Conservation (phyloP, 495 filamentous ascomycete genomes). For the Margaritispora aquatica region DNA sequence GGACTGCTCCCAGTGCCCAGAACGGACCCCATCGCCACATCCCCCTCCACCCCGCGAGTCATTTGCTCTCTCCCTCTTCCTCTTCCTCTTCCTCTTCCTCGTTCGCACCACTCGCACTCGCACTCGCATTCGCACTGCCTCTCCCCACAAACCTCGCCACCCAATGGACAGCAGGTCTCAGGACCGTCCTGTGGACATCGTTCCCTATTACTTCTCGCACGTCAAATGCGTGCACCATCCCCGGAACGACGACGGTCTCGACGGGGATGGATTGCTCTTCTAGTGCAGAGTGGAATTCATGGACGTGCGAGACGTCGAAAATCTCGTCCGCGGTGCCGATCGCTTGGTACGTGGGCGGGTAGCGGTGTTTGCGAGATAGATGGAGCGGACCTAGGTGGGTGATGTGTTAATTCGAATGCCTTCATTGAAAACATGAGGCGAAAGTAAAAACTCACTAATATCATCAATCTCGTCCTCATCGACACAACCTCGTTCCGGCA, state of each 20-base stretch:
- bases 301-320: conserved; percentile 3
- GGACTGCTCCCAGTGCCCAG: too few relatives aligned
- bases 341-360: conserved; percentile 13
- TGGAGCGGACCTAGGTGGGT: not conserved
- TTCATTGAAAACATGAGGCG: not conserved
- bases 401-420: not conserved
- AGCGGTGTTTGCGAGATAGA: not conserved
- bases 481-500: conserved; percentile 8
- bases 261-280: not conserved
- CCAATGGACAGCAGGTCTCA: conserved; percentile 12
- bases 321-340: conserved; percentile 10
- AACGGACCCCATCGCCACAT: too few relatives aligned
- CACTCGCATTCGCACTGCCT: too few relatives aligned
- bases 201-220: conserved; percentile 10
- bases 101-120: too few relatives aligned
- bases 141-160: conserved; percentile 1
- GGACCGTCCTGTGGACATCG: not conserved
- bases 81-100: too few relatives aligned
- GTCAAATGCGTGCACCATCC: conserved; percentile 13
- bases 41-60: too few relatives aligned
- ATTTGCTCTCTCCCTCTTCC: too few relatives aligned
- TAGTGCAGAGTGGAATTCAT: conserved; percentile 1
- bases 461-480: conserved; percentile 9
- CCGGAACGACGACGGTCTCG: not conserved
- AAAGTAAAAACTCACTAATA: conserved; percentile 7